These are phyloP conservation scores for Passalora sequoiae DNA, from an alignment of 2,329 filamentous ascomycete genomes.

Conservation along the genomic window DNA sequence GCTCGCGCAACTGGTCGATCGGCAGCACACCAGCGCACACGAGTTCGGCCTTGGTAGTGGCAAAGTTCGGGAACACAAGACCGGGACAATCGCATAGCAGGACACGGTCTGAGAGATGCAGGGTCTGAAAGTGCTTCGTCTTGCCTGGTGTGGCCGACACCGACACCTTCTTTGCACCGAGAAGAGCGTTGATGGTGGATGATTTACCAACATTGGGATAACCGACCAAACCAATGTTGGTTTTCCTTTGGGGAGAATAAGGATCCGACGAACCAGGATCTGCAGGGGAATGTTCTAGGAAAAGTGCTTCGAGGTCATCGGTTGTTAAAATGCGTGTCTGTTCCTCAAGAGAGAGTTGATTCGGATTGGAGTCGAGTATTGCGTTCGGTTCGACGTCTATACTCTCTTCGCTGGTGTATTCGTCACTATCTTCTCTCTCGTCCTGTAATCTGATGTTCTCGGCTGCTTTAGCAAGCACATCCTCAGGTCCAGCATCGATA, in stretches of 20 bases:
- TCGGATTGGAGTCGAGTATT: constrained; percentile 32
- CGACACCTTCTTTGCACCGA: constrained; percentile 96
- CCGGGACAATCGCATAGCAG: constrained; percentile 96
- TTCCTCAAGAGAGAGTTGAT: constrained; percentile 38
- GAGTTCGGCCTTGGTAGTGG: constrained; percentile 90
- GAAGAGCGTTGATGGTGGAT: constrained; percentile 97
- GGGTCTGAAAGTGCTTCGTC: constrained; percentile 98
- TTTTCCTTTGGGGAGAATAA: constrained; percentile 56
- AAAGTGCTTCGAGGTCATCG: constrained; percentile 84
- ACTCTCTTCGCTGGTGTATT: constrained; percentile 37
- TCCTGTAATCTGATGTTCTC: constrained; percentile 39
- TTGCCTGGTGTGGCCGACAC: constrained; percentile 97
- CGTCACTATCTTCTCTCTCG: constrained; percentile 38
- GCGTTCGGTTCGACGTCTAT: constrained; percentile 28
- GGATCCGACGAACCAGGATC: constrained; percentile 43
- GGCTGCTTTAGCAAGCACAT: constrained; percentile 34
- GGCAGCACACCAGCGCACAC: constrained; percentile 92
- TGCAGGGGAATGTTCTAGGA: constrained; percentile 67
- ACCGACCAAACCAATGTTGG: constrained; percentile 87
- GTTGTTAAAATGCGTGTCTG: constrained; percentile 75
- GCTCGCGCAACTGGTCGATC: constrained; percentile 93
- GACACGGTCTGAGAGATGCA: constrained; percentile 84
- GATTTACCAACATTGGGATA: constrained; percentile 99
- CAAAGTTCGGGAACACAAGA: constrained; percentile 97
- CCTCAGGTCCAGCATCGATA: constrained; percentile 42